Evolutionary conservation across 352 stramenopile genomes (phyloP).

Genomic region (Phytophthora colocasiae): DNA sequence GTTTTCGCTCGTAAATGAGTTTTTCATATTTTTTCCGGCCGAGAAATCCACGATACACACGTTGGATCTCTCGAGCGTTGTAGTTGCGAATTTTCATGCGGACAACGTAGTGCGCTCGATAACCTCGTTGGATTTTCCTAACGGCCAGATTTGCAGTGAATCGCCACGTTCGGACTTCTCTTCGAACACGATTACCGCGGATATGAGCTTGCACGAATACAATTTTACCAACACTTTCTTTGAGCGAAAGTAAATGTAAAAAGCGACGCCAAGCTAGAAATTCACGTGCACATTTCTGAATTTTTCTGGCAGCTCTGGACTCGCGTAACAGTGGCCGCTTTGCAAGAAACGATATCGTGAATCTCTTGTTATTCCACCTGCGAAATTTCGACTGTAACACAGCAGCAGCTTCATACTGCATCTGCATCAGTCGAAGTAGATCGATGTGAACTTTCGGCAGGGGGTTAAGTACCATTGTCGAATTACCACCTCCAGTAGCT

Average conservation of each 20-base stretch:
- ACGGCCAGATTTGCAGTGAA: conserved; percentile 39
- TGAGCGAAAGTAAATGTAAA: conserved; percentile 49
- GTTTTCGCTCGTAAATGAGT: conserved; percentile 29
- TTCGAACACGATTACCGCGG: conserved; percentile 49
- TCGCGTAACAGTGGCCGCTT: conserved; percentile 48
- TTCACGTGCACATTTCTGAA: conserved; percentile 51
- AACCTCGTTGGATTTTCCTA: conserved; percentile 54
- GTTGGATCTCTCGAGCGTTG: conserved; percentile 56
- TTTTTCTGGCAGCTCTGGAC: conserved; percentile 52
- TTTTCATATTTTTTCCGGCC: conserved; percentile 31
- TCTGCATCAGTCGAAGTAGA: conserved; percentile 40
- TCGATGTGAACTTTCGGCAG: conserved; percentile 45
- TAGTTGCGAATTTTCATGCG: conserved; percentile 37
- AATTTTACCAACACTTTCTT: conserved; percentile 44
- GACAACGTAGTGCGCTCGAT: conserved; percentile 37
- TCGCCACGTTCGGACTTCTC: conserved; percentile 32
- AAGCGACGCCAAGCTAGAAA: conserved; percentile 65
- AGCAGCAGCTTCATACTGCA: conserved; percentile 46
- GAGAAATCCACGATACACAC: conserved; percentile 50
- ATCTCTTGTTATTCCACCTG: conserved; percentile 51
- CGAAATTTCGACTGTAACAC: conserved; percentile 54
- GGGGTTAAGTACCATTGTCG: conserved; percentile 33
- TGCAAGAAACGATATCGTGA: conserved; percentile 49
- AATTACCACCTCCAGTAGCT: conserved; percentile 45
- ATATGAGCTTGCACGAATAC: conserved; percentile 53